phyloP scores from a whole-genome alignment of 208 protist genomes.

The Wallacemonas sp. region DNA sequence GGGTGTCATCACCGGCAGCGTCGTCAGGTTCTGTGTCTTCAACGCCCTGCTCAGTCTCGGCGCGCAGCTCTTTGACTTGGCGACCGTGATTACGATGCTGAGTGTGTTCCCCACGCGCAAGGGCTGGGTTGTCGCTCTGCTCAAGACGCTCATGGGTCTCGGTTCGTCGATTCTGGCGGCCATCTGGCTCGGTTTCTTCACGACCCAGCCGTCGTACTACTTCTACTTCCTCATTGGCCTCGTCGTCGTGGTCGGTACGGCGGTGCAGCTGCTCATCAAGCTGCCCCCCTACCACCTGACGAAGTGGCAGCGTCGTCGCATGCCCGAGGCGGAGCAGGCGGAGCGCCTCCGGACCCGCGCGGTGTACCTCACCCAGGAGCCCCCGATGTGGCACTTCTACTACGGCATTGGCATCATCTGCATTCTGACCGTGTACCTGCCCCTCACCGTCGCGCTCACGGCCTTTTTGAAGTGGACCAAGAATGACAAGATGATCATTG shows the following conservation, averaged over 20 bases:
- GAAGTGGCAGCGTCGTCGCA: constrained; percentile 35
- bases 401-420: constrained; percentile 47
- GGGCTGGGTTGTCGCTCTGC: constrained; percentile 56
- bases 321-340: constrained; percentile 30
- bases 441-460: constrained; percentile 39
- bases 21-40: constrained; percentile 40
- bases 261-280: constrained; percentile 37
- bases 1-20: constrained; percentile 35
- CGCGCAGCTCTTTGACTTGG: constrained; percentile 56
- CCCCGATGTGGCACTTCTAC: constrained; percentile 56
- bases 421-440: constrained; percentile 62
- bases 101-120: constrained; percentile 51
- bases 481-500: constrained; percentile 29
- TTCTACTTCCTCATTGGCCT: constrained; percentile 63
- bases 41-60: constrained; percentile 44
- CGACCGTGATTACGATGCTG: constrained; percentile 47
- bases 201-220: constrained; percentile 24
- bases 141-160: constrained; percentile 74
- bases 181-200: constrained; percentile 63
- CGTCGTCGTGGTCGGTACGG: constrained; percentile 24
- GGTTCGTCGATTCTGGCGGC: constrained; percentile 58
- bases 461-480: constrained; percentile 32
- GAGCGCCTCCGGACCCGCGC: constrained; percentile 20
- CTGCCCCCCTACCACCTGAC: constrained; percentile 69
- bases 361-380: constrained; percentile 56